phyloP scores from a whole-genome alignment of 305 asterid species.

The Plantago coronopus region DNA sequence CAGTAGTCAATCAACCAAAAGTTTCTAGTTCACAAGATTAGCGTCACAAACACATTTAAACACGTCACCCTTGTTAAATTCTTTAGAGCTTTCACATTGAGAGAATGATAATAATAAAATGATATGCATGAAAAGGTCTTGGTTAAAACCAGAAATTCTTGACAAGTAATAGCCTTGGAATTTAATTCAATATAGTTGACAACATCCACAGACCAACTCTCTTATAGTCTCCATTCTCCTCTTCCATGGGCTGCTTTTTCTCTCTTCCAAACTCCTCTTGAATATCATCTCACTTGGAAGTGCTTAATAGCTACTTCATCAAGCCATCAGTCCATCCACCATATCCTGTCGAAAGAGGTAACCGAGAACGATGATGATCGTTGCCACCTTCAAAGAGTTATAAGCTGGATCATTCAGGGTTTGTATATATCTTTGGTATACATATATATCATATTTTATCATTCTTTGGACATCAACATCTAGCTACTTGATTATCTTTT shows the following conservation, averaged over 20 bases:
- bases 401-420: conserved; percentile 7
- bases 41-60: not conserved
- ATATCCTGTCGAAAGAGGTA: not conserved
- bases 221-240: conserved; percentile 6
- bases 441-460: too few species aligned
- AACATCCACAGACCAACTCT: conserved; percentile 23
- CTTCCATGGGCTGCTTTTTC: not conserved
- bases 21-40: too few species aligned
- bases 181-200: conserved; percentile 42
- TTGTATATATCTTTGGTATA: not conserved
- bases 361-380: not conserved
- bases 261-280: not conserved
- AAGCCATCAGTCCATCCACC: not conserved
- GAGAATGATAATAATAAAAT: conserved; percentile 16
- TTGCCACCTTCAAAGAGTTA: not conserved
- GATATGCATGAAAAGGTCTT: conserved; percentile 50
- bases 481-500: too few species aligned
- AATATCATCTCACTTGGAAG: not conserved
- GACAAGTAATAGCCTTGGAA: conserved; percentile 36
- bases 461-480: too few species aligned
- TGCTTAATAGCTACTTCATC: not conserved
- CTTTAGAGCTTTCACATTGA: conserved; percentile 10
- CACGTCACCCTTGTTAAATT: conserved; percentile 23
- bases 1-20: too few species aligned
- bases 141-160: conserved; percentile 27